phyloP scores from a whole-genome alignment of 371 early-diverging fungal species.

The Mucor sp. region DNA sequence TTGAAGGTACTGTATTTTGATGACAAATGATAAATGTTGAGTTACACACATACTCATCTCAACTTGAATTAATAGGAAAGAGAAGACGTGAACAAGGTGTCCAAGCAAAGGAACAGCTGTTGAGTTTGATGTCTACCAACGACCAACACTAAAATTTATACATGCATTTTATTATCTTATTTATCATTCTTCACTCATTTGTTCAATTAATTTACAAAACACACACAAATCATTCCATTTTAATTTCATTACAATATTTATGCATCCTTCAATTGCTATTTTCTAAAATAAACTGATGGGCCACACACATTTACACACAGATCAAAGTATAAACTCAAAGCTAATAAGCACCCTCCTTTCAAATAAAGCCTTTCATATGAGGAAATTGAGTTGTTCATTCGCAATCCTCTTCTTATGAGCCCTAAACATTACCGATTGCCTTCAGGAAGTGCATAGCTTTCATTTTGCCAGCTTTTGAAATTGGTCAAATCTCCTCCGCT shows the following conservation, averaged over 20 bases:
- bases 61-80: conserved; percentile 7
- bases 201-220: neutral
- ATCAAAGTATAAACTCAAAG: too few relatives aligned
- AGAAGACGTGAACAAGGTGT: conserved; percentile 25
- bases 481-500: too few relatives aligned
- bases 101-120: conserved; percentile 17
- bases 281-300: neutral
- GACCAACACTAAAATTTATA: conserved; percentile 5
- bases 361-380: too few relatives aligned
- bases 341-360: too few relatives aligned
- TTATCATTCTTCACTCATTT: neutral
- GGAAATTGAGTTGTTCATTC: too few relatives aligned
- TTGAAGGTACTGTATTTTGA: conserved; percentile 58
- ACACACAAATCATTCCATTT: neutral
- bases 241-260: neutral
- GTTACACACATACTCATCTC: neutral
- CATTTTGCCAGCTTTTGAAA: too few relatives aligned
- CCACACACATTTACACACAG: neutral
- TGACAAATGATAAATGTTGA: conserved; percentile 8
- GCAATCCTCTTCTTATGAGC: too few relatives aligned
- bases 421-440: too few relatives aligned
- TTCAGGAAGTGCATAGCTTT: too few relatives aligned
- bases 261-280: neutral
- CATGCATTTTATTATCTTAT: neutral
- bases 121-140: conserved; percentile 8